phyloP scores from a whole-genome alignment of 352 stramenopile species.

The Globisporangium paroecandrum region DNA sequence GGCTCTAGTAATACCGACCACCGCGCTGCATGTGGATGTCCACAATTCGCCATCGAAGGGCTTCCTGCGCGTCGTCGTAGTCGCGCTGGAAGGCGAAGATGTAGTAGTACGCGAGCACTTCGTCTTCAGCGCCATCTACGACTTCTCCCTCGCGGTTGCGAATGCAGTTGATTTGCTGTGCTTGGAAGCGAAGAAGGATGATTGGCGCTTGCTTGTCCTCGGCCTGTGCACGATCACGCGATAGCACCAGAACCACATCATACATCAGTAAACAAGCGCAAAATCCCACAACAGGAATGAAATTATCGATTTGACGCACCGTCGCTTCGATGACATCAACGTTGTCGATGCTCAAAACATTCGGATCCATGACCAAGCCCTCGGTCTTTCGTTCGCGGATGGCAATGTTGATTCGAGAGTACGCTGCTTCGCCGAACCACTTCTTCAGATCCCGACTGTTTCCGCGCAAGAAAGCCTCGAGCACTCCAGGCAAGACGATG shows the following conservation, averaged over 20 bases:
- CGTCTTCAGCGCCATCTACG: slow-evolving; percentile 95
- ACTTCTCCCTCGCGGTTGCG: slow-evolving; percentile 95
- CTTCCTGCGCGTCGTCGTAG: slow-evolving; percentile 93
- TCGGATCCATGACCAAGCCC: slow-evolving; percentile 90
- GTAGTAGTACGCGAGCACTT: slow-evolving; percentile 97
- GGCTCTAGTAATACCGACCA: slow-evolving; percentile 71
- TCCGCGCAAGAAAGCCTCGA: slow-evolving; percentile 94
- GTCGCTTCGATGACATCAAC: slow-evolving; percentile 95
- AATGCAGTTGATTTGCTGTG: slow-evolving; percentile 99
- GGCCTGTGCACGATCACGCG: slow-evolving; percentile 35
- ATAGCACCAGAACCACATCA: neutral
- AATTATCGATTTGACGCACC: slow-evolving; percentile 27
- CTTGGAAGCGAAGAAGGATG: slow-evolving; percentile 96
- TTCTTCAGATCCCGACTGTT: slow-evolving; percentile 95
- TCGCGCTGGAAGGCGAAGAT: slow-evolving; percentile 97
- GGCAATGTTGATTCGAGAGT: slow-evolving; percentile 93
- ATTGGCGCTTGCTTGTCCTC: slow-evolving; percentile 92
- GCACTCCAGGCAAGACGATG: slow-evolving; percentile 91
- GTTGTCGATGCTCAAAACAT: slow-evolving; percentile 96
- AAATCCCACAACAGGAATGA: too few relatives aligned
- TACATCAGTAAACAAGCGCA: neutral
- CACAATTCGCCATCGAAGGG: slow-evolving; percentile 82
- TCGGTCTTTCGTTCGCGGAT: slow-evolving; percentile 94
- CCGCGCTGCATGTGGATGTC: slow-evolving; percentile 86
- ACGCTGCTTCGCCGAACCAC: slow-evolving; percentile 94